Conservation (phyloP, 169 alveolate species). For the Plasmodium sp. region DNA sequence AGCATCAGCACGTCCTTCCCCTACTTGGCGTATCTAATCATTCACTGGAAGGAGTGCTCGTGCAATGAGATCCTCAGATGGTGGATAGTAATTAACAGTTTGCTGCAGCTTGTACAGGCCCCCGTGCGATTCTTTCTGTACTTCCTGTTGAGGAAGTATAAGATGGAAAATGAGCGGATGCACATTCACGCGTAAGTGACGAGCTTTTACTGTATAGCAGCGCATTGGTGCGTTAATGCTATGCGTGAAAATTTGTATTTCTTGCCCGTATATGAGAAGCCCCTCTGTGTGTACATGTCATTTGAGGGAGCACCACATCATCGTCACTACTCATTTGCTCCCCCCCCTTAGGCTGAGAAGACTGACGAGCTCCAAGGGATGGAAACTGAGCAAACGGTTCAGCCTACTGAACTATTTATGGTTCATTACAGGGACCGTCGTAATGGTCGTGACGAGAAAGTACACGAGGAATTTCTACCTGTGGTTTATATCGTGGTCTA, state of each 20-base stretch:
- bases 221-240: neutral
- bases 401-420: conserved; percentile 80
- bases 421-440: conserved; percentile 79
- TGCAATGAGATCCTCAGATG: conserved; percentile 68
- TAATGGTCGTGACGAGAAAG: conserved; percentile 67
- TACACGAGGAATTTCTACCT: conserved; percentile 53
- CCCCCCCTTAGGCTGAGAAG: conserved; percentile 24
- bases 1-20: conserved; percentile 73
- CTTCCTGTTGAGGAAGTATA: conserved; percentile 53
- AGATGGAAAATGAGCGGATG: conserved; percentile 71
- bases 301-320: neutral
- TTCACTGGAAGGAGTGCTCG: conserved; percentile 74
- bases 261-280: neutral
- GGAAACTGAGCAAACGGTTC: conserved; percentile 80
- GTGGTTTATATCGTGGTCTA: conserved; percentile 73
- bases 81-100: conserved; percentile 75
- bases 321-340: neutral
- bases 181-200: conserved; percentile 72
- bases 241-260: neutral
- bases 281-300: neutral
- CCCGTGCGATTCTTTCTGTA: conserved; percentile 71
- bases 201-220: neutral
- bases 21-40: conserved; percentile 51
- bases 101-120: conserved; percentile 70
- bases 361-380: conserved; percentile 79